A percentile compares a stretch with the other conserved stretches of the same genome.
Conservation (phyloP, 345 rosid genomes). For the Lumnitzera racemosa region DNA sequence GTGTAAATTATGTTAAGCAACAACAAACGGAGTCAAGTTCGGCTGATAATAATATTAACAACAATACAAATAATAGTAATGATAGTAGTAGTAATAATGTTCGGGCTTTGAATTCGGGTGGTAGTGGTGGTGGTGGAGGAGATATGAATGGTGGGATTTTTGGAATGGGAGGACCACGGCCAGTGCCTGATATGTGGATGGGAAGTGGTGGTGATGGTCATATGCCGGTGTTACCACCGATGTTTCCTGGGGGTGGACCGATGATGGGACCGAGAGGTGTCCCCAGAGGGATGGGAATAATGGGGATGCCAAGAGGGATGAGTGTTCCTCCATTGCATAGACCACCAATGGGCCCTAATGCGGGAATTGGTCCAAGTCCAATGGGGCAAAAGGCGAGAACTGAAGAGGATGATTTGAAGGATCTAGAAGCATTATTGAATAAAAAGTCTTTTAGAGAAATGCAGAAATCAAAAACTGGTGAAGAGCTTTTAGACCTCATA, state of each 20-base stretch:
- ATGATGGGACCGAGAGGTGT: constrained; percentile 43
- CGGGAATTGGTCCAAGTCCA: constrained; percentile 1
- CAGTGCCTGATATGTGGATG: constrained; percentile 62
- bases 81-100: constrained; percentile 12
- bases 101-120: constrained; percentile 7
- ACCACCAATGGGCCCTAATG: constrained; percentile 34
- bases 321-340: constrained; percentile 27
- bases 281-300: constrained; percentile 40
- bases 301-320: constrained; percentile 31
- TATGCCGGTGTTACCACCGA: constrained; percentile 15
- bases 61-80: too few species aligned
- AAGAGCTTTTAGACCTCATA: constrained; percentile 83
- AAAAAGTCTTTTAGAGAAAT: constrained; percentile 87
- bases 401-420: constrained; percentile 86
- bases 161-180: constrained; percentile 34
- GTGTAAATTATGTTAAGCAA: constrained; percentile 29
- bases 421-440: constrained; percentile 73
- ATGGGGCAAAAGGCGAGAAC: constrained; percentile 37
- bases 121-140: constrained; percentile 14
- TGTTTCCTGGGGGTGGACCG: constrained; percentile 27
- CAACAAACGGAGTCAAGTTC: constrained; percentile 19
- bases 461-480: constrained; percentile 85
- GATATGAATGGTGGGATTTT: constrained; percentile 24
- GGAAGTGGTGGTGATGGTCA: constrained; percentile 31
- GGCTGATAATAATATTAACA: constrained; percentile 12